Conservation (phyloP, 1,284 basidiomycete species). For the Vanrija pseudolonga region DNA sequence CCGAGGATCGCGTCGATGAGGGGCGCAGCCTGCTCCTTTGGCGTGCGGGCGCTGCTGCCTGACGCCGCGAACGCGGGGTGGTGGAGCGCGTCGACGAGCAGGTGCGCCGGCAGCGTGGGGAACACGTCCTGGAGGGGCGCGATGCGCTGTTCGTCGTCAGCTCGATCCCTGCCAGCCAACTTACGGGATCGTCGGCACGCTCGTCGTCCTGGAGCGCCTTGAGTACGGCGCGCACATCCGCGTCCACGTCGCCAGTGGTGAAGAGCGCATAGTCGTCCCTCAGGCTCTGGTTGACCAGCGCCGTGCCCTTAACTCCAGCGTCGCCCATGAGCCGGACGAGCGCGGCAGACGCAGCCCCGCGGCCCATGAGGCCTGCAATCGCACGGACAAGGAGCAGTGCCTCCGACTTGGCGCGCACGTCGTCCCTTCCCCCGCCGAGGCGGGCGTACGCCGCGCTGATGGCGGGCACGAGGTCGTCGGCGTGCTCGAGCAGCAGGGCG, state of each 20-base stretch:
- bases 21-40: constrained; percentile 35
- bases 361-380: constrained; percentile 14
- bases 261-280: constrained; percentile 21
- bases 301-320: constrained; percentile 1
- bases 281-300: constrained; percentile 14
- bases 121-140: constrained; percentile 32
- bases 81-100: constrained; percentile 40
- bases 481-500: constrained; percentile 2
- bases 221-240: constrained; percentile 2
- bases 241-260: constrained; percentile 2
- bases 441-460: constrained; percentile 21
- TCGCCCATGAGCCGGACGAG: constrained; percentile 20
- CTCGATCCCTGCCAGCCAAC: not conserved
- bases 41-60: constrained; percentile 9
- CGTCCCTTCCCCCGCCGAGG: constrained; percentile 5
- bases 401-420: constrained; percentile 18
- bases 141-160: constrained; percentile 25
- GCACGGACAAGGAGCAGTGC: constrained; percentile 24
- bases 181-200: constrained; percentile 19
- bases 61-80: constrained; percentile 34
- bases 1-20: constrained; percentile 43
- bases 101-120: constrained; percentile 36
- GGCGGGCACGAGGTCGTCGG: constrained; percentile 19
- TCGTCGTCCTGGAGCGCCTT: constrained; percentile 18
- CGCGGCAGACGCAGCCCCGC: constrained; percentile 5